Conservation (phyloP, 768 basidiomycete species). For the Podaxis sp. region DNA sequence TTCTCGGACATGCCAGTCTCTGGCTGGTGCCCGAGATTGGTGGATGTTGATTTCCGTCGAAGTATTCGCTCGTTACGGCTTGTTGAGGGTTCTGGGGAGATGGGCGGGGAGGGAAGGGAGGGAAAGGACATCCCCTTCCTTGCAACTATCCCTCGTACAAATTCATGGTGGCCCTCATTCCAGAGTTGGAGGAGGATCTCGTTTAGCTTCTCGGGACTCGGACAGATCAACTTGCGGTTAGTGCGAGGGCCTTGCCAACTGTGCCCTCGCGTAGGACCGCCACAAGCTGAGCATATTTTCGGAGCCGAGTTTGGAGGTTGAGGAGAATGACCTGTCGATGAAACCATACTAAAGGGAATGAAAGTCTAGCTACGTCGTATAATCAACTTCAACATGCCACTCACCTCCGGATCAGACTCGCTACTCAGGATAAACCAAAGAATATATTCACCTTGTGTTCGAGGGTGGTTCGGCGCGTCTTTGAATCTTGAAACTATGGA, state of each 20-base stretch:
- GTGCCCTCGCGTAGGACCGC: slow-evolving; percentile 11
- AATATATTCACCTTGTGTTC: slow-evolving; percentile 1
- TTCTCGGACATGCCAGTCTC: background rate
- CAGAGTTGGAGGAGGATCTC: slow-evolving; percentile 9
- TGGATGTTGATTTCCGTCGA: background rate
- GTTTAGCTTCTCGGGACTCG: background rate
- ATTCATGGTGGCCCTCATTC: slow-evolving; percentile 12
- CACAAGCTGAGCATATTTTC: slow-evolving; percentile 1
- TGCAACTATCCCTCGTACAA: background rate
- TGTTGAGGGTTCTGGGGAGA: background rate
- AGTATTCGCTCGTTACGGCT: background rate
- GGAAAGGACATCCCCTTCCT: background rate
- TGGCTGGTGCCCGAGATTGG: background rate
- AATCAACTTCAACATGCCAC: background rate
- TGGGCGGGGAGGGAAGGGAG: background rate
- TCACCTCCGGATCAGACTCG: background rate
- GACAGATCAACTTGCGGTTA: slow-evolving; percentile 9
- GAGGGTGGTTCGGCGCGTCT: background rate
- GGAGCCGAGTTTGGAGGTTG: background rate
- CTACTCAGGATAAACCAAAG: slow-evolving; percentile 2
- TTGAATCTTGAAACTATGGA: background rate
- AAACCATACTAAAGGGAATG: background rate
- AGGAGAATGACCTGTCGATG: background rate
- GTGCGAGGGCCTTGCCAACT: background rate
- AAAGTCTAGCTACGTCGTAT: background rate